phyloP scores from a whole-genome alignment of 441 rosid species.

The Caryocar brasiliense region DNA sequence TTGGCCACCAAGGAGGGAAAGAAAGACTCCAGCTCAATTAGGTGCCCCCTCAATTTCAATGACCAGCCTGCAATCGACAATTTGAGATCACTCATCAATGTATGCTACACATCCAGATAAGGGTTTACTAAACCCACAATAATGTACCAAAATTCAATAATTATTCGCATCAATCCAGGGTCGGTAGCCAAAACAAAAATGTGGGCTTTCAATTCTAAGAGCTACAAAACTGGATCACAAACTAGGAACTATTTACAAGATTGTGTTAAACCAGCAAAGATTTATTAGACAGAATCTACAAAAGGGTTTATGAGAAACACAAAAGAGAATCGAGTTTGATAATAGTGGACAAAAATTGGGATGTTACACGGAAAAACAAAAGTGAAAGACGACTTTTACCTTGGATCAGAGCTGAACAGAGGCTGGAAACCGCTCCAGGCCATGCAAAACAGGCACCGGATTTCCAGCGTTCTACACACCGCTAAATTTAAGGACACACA shows the following conservation, averaged over 20 bases:
- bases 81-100: constrained; percentile 1
- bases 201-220: background rate
- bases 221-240: background rate
- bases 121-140: background rate
- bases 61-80: constrained; percentile 27
- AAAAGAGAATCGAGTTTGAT: background rate
- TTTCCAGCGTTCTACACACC: constrained; percentile 10
- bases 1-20: constrained; percentile 47
- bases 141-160: background rate
- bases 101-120: background rate
- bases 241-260: background rate
- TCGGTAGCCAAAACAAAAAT: background rate
- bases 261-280: background rate
- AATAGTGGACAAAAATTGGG: background rate
- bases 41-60: constrained; percentile 18
- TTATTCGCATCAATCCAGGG: background rate
- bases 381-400: background rate
- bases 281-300: background rate
- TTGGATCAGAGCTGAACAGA: constrained; percentile 13
- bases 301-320: background rate
- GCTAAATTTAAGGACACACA: constrained; percentile 6
- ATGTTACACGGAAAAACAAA: background rate
- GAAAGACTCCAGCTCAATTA: constrained; percentile 25
- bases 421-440: constrained; percentile 6
- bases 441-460: constrained; percentile 8